Percentiles rank a stretch among this genome's conserved stretches.
These are phyloP conservation scores for Hymenoscyphus infarciens DNA, from an alignment of 2,329 filamentous ascomycete genomes.

Conservation along the genomic window DNA sequence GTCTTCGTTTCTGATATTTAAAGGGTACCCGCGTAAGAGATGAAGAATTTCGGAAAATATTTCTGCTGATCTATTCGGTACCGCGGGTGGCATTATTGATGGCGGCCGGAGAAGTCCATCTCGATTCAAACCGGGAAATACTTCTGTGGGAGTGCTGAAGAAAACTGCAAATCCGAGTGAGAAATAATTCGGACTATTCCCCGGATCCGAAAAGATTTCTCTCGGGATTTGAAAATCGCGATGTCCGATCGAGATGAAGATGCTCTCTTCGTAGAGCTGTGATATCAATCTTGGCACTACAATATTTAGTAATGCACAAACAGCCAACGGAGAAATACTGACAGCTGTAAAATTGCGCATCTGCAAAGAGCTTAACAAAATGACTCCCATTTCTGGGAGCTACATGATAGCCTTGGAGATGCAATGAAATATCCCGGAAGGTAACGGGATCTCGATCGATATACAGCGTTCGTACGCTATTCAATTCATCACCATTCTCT, in stretches of 20 bases:
- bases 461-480: slow-evolving; percentile 72
- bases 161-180: slow-evolving; percentile 85
- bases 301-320: slow-evolving; percentile 15
- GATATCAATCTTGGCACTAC: slow-evolving; percentile 83
- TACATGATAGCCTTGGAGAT: slow-evolving; percentile 90
- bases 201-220: slow-evolving; percentile 78
- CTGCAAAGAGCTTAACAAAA: slow-evolving; percentile 88
- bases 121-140: slow-evolving; percentile 82
- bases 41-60: slow-evolving; percentile 80
- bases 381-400: slow-evolving; percentile 76
- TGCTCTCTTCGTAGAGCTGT: slow-evolving; percentile 85
- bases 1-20: slow-evolving; percentile 69
- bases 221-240: slow-evolving; percentile 86
- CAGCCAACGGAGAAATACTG: slow-evolving; percentile 35
- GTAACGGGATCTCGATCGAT: slow-evolving; percentile 91
- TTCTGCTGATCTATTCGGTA: slow-evolving; percentile 78
- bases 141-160: slow-evolving; percentile 73
- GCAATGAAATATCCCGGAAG: slow-evolving; percentile 83
- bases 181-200: slow-evolving; percentile 95
- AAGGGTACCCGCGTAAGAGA: slow-evolving; percentile 76
- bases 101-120: slow-evolving; percentile 79
- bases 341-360: slow-evolving; percentile 92
- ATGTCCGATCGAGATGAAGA: slow-evolving; percentile 87
- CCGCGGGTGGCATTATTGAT: slow-evolving; percentile 75
- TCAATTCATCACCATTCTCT: slow-evolving; percentile 40